Evolutionary conservation across 2,329 filamentous ascomycete genomes (phyloP), one percentile per base, ranked within the genome.

Genomic region (Diaporthe destruens): DNA sequence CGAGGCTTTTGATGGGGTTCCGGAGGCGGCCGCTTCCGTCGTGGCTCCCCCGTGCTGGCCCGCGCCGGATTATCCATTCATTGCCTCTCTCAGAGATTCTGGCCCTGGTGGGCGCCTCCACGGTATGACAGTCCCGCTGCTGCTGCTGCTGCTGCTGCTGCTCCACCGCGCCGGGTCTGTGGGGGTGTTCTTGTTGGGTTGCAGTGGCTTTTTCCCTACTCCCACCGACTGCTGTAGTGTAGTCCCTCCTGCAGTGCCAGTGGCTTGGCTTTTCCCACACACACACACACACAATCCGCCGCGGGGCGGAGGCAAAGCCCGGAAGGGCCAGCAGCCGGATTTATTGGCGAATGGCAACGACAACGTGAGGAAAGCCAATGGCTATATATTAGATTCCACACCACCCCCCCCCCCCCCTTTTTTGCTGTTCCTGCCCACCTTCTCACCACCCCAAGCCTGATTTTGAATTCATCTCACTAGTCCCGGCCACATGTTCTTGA

Each of bases 1-100:
- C 66, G 23, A 53, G 68, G 68, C 68, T 70, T 51, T 25, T 61
- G 55, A 44, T 42, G 29, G 29, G 29, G 55, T 61, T 34, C 67
- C 67, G 68, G 68, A 61, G 68, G 55, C 68, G 68, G 68, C 68
- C 68, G 68, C 44, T 53, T 70, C 68, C 68, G 68, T 47, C n/a
- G 67, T 20, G 14, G 16, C 42, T 18, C 44, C 18, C 36, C 25
- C 34, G 47, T 14, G n/a, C 20, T n/a, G 29, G 29, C 29, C 29
- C 29, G 47, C 61, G n/a, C n/a, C n/a, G 47, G 36, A 20, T 36
- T 49, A 25, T 53, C 51, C 11, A 59, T 18, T 42, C 34, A 42
- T 14, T 42, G 14, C 39, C 39, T 42, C 39, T 42, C 39, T 29
- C 29, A 29, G 29, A 42, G 7, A n/a, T 23, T 12, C 3, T 12